Evolutionary conservation across 306 rosid genomes (phyloP).

Genomic region (Macrotyloma uniflorum): DNA sequence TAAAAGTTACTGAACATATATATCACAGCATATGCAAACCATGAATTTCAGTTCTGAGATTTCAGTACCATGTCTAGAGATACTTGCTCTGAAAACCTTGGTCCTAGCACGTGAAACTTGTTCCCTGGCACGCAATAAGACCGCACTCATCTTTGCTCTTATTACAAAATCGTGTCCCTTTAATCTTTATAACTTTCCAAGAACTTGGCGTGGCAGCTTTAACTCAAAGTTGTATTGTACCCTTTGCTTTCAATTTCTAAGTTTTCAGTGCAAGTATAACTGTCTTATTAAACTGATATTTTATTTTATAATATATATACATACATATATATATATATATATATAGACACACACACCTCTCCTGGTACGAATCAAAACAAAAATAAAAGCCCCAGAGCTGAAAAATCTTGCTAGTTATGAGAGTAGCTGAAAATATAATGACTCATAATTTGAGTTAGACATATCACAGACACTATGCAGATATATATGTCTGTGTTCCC

Average conservation of each 20-base stretch:
- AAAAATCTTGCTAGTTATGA: not conserved
- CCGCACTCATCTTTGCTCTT: constrained; percentile 26
- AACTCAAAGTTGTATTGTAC: constrained; percentile 25
- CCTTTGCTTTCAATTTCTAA: constrained; percentile 35
- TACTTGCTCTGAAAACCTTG: constrained; percentile 18
- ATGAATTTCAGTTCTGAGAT: constrained; percentile 5
- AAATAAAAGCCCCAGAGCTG: not conserved
- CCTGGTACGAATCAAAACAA: not conserved
- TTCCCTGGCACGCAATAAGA: constrained; percentile 33
- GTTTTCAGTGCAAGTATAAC: not conserved
- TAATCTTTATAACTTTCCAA: constrained; percentile 36
- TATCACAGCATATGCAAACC: constrained; percentile 26
- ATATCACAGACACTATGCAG: constrained; percentile 5
- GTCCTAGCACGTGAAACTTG: constrained; percentile 54
- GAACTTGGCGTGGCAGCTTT: constrained; percentile 37
- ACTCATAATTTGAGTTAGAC: constrained; percentile 10
- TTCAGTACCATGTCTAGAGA: constrained; percentile 11
- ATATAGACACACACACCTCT: not conserved
- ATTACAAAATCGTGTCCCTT: constrained; percentile 10
- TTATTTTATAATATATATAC: too few species aligned
- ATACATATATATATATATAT: too few species aligned
- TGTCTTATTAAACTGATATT: not conserved
- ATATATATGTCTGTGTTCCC: constrained; percentile 30
- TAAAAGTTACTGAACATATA: constrained; percentile 30
- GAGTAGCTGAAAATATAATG: not conserved